Percentiles rank a stretch among this genome's conserved stretches.
These are phyloP conservation scores for Pneumocystis jirovecii DNA, from an alignment of 1,139 yeast species.

Conservation along the genomic window DNA sequence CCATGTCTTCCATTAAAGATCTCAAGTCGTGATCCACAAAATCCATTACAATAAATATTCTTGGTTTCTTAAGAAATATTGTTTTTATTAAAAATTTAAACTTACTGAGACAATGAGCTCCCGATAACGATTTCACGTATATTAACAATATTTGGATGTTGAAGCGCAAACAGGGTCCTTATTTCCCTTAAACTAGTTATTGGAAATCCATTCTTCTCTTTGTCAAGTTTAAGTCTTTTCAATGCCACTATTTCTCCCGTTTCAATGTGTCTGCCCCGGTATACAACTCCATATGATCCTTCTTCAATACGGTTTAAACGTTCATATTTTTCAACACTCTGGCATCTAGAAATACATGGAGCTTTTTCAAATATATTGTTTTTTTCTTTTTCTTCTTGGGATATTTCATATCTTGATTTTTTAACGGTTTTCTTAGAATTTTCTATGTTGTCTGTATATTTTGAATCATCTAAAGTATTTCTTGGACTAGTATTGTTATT, in stretches of 20 bases:
- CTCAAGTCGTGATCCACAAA: conserved; percentile 23
- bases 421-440: neutral
- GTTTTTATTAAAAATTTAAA: neutral
- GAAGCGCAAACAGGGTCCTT: conserved; percentile 45
- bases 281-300: conserved; percentile 35
- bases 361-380: neutral
- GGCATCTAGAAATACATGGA: conserved; percentile 4
- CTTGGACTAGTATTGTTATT: neutral
- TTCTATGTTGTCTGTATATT: neutral
- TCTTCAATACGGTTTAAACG: conserved; percentile 26
- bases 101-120: conserved; percentile 15
- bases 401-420: neutral
- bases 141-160: conserved; percentile 49
- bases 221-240: conserved; percentile 38
- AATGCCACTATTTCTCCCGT: conserved; percentile 45
- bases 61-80: neutral
- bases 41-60: conserved; percentile 23
- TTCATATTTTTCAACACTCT: conserved; percentile 16
- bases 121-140: conserved; percentile 52
- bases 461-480: neutral
- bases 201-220: conserved; percentile 55
- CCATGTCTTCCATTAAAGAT: conserved; percentile 16
- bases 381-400: neutral
- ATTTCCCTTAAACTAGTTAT: conserved; percentile 78
- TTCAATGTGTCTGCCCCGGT: conserved; percentile 35